A percentile compares a stretch with the other conserved stretches of the same genome.
Conservation (phyloP, 1,284 basidiomycete genomes). For the Cryptococcus wingfieldii region DNA sequence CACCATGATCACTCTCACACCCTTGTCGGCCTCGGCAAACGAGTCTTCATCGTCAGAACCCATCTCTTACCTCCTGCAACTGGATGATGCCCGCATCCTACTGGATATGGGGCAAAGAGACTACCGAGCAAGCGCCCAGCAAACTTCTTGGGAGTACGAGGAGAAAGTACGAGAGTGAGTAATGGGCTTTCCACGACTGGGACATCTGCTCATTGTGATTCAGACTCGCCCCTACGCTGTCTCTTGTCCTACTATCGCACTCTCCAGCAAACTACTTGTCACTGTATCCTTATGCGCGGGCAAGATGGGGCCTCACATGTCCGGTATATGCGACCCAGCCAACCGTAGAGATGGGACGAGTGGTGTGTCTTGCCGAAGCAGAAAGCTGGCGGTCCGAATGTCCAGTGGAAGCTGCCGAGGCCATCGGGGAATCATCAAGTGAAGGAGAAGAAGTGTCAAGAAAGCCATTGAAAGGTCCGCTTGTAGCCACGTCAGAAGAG, state of each 20-base stretch:
- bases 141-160: slow-evolving; percentile 45
- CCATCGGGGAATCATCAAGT: slow-evolving; percentile 8
- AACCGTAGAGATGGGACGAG: slow-evolving; percentile 91
- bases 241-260: slow-evolving; percentile 66
- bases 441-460: slow-evolving; percentile 24
- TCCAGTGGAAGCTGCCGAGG: slow-evolving; percentile 52
- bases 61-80: slow-evolving; percentile 73
- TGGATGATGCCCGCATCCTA: slow-evolving; percentile 90
- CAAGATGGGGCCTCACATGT: slow-evolving; percentile 80
- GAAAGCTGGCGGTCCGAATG: slow-evolving; percentile 74
- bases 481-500: slow-evolving; percentile 65
- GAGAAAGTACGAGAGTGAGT: slow-evolving; percentile 49
- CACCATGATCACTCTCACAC: slow-evolving; percentile 86
- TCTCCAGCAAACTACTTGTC: slow-evolving; percentile 85
- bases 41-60: slow-evolving; percentile 56
- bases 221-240: slow-evolving; percentile 68
- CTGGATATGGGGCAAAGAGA: slow-evolving; percentile 75
- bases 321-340: slow-evolving; percentile 95
- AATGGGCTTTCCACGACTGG: neutral
- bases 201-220: slow-evolving; percentile 46
- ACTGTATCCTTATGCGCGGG: slow-evolving; percentile 83
- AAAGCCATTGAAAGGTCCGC: slow-evolving; percentile 39
- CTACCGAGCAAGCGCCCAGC: slow-evolving; percentile 31
- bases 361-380: slow-evolving; percentile 77
- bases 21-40: slow-evolving; percentile 73